A percentile compares a stretch with the other conserved stretches of the same genome.
Evolutionary conservation across 2,329 filamentous ascomycete genomes (phyloP).

Genomic region (Talaromyces sp.): DNA sequence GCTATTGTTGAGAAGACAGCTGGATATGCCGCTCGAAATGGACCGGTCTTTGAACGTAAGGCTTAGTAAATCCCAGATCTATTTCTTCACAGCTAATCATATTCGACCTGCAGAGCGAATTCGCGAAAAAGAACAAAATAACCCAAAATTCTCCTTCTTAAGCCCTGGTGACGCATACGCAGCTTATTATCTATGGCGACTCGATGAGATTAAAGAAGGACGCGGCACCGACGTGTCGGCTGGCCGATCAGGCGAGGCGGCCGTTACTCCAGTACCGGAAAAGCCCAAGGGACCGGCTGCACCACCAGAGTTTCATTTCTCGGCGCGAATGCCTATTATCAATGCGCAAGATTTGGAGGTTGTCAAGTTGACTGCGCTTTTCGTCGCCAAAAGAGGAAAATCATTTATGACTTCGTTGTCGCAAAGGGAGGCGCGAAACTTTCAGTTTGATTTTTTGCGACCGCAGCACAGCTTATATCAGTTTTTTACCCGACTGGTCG

Average conservation of each 20-base stretch:
- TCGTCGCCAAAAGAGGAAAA: constrained; percentile 88
- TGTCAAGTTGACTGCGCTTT: constrained; percentile 75
- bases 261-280: constrained; percentile 49
- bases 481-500: constrained; percentile 87
- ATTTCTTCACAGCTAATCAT: not conserved
- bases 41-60: constrained; percentile 58
- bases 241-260: constrained; percentile 65
- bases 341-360: constrained; percentile 84
- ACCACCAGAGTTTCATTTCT: constrained; percentile 86
- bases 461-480: constrained; percentile 95
- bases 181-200: constrained; percentile 84
- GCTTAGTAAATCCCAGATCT: not conserved
- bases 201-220: constrained; percentile 79
- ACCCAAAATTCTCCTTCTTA: constrained; percentile 90
- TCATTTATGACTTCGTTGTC: constrained; percentile 87
- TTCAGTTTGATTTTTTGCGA: constrained; percentile 92
- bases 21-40: constrained; percentile 73
- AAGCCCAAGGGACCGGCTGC: constrained; percentile 79
- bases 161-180: constrained; percentile 77
- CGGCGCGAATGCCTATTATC: constrained; percentile 94
- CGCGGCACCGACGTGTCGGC: constrained; percentile 75
- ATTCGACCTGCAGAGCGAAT: constrained; percentile 59
- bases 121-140: constrained; percentile 75
- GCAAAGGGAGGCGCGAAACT: constrained; percentile 84
- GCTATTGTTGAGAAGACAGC: constrained; percentile 88